Percentiles rank a stretch among this genome's conserved stretches.
phyloP scores from a whole-genome alignment of 345 rosid species.

The Noccaea caerulescens region DNA sequence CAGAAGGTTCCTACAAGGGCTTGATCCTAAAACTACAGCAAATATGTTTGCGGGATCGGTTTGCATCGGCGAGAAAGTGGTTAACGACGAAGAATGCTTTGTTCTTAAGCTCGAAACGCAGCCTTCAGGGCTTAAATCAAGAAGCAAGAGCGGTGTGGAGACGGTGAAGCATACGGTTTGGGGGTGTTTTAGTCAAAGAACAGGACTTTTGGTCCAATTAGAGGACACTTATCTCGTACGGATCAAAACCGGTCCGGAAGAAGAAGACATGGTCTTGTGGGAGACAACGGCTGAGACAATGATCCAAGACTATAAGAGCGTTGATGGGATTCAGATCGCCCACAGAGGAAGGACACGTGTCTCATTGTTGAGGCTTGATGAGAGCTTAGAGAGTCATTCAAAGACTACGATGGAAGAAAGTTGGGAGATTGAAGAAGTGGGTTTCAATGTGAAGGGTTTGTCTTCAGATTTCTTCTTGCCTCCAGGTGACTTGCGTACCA shows the following conservation, averaged over 20 bases:
- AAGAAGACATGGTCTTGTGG: slow-evolving; percentile 65
- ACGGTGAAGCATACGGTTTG: slow-evolving; percentile 73
- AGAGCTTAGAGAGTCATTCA: slow-evolving; percentile 60
- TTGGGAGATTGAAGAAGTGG: slow-evolving; percentile 92
- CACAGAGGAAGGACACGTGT: slow-evolving; percentile 71
- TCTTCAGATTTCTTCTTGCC: slow-evolving; percentile 87
- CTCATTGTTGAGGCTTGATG: slow-evolving; percentile 66
- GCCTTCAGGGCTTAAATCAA: slow-evolving; percentile 54
- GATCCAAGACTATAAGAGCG: slow-evolving; percentile 68
- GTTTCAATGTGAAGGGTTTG: slow-evolving; percentile 82
- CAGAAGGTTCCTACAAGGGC: slow-evolving; percentile 84
- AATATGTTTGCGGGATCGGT: slow-evolving; percentile 66
- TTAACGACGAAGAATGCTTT: slow-evolving; percentile 72
- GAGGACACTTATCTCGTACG: slow-evolving; percentile 76
- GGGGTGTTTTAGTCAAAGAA: slow-evolving; percentile 93
- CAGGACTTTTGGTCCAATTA: slow-evolving; percentile 76
- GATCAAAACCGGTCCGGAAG: slow-evolving; percentile 52
- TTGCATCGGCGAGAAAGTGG: slow-evolving; percentile 67
- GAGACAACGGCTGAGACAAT: slow-evolving; percentile 79
- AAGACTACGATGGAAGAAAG: slow-evolving; percentile 88
- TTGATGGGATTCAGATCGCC: slow-evolving; percentile 85
- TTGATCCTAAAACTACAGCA: slow-evolving; percentile 85
- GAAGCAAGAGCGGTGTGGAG: slow-evolving; percentile 67
- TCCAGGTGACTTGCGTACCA: slow-evolving; percentile 69
- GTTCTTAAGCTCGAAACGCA: slow-evolving; percentile 70